Conservation (phyloP, 257 asterid species). For the Ocimum tenuiflorum region DNA sequence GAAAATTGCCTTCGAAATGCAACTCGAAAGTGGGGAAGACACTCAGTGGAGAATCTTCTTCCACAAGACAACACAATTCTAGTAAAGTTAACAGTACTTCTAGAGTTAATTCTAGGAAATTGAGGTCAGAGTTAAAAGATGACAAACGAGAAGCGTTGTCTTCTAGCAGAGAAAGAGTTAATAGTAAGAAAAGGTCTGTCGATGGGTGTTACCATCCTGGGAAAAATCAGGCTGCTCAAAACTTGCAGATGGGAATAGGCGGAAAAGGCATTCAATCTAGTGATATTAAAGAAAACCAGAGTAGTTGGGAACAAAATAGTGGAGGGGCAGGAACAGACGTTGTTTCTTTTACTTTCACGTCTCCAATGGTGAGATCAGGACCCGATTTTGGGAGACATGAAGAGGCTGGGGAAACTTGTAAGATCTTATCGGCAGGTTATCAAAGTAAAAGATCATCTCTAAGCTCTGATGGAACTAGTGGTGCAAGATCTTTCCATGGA, state of each 20-base stretch:
- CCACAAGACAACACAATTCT: neutral
- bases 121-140: slow-evolving; percentile 33
- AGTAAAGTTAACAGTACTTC: slow-evolving; percentile 38
- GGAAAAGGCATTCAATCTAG: slow-evolving; percentile 36
- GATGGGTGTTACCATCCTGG: slow-evolving; percentile 54
- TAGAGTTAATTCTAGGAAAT: slow-evolving; percentile 48
- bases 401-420: slow-evolving; percentile 33
- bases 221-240: slow-evolving; percentile 32
- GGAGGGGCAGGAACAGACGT: slow-evolving; percentile 51
- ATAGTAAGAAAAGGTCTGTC: slow-evolving; percentile 57
- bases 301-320: slow-evolving; percentile 40
- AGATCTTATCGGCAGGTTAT: slow-evolving; percentile 30
- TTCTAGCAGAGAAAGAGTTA: slow-evolving; percentile 36
- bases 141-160: slow-evolving; percentile 36
- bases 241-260: slow-evolving; percentile 22
- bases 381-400: slow-evolving; percentile 25
- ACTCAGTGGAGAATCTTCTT: too few relatives aligned
- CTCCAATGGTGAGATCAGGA: slow-evolving; percentile 58
- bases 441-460: slow-evolving; percentile 33
- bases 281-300: slow-evolving; percentile 24
- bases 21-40: too few relatives aligned
- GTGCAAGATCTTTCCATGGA: slow-evolving; percentile 32
- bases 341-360: slow-evolving; percentile 77
- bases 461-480: slow-evolving; percentile 29
- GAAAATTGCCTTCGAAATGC: too few relatives aligned